Percentiles rank a stretch among this genome's conserved stretches.
Evolutionary conservation across 257 asterid genomes (phyloP).

Genomic region (Cinchona pubescens): DNA sequence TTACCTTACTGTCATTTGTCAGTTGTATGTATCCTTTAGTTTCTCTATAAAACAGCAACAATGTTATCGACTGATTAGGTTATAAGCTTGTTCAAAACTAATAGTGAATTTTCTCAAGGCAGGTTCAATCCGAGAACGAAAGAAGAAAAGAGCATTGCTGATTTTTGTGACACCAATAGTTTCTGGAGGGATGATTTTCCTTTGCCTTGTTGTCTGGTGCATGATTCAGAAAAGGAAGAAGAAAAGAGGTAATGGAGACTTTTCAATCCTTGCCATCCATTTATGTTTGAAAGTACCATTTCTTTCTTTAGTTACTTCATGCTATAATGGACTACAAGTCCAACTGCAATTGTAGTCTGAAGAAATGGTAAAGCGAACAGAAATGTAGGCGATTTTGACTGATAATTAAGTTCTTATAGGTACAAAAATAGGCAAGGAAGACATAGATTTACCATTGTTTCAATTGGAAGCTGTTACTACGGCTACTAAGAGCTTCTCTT

Average conservation of each 20-base stretch:
- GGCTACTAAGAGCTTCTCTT: constrained; percentile 40
- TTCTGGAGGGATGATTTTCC: constrained; percentile 5
- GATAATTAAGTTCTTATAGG: neutral
- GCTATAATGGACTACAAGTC: neutral
- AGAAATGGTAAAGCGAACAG: neutral
- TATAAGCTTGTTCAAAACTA: neutral
- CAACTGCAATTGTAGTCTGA: neutral
- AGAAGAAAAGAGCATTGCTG: neutral
- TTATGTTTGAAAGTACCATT: neutral
- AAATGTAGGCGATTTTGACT: neutral
- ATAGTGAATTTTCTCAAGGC: neutral
- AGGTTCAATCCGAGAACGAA: neutral
- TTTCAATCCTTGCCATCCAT: neutral
- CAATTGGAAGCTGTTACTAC: constrained; percentile 22
- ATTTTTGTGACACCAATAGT: constrained; percentile 6
- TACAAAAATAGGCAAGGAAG: constrained; percentile 8
- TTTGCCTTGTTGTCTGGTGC: constrained; percentile 10
- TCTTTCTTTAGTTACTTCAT: neutral
- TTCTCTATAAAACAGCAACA: neutral
- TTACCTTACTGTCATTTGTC: too few relatives aligned
- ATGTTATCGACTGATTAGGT: too few relatives aligned
- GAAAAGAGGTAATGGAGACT: constrained; percentile 11
- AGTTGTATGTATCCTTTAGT: neutral
- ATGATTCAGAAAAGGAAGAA: constrained; percentile 9
- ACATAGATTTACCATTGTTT: constrained; percentile 34